Evolutionary conservation across 1,284 basidiomycete genomes (phyloP).

Genomic region (Trametes versicolor): DNA sequence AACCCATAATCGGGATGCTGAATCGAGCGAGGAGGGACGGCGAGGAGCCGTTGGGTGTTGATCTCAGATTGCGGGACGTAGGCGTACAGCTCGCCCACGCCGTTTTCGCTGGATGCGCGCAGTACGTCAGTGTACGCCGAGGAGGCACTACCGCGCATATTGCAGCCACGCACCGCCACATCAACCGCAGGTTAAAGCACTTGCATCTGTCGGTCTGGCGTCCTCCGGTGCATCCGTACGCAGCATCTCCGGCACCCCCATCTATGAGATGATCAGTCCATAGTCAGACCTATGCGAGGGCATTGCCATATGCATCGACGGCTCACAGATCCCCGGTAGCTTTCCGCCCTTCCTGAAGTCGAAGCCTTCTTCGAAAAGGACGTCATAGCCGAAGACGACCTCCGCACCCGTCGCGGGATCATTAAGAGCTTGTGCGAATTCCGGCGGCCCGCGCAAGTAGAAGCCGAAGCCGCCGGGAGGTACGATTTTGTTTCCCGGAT

Average conservation of each 20-base stretch:
- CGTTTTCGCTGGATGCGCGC: constrained; percentile 47
- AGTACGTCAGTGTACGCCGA: neutral
- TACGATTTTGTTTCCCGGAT: constrained; percentile 52
- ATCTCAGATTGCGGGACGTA: constrained; percentile 59
- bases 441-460: constrained; percentile 60
- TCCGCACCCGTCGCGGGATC: constrained; percentile 50
- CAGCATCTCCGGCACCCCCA: constrained; percentile 62
- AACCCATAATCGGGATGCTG: constrained; percentile 66
- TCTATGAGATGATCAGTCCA: constrained; percentile 44
- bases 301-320: neutral
- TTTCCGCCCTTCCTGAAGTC: constrained; percentile 73
- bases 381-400: constrained; percentile 63
- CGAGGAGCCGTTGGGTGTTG: constrained; percentile 54
- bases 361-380: constrained; percentile 66
- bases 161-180: constrained; percentile 64
- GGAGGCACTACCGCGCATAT: too few relatives aligned
- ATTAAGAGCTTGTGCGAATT: constrained; percentile 49
- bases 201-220: constrained; percentile 61
- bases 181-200: constrained; percentile 68
- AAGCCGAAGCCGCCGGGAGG: constrained; percentile 70
- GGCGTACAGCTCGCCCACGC: constrained; percentile 65
- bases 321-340: constrained; percentile 69
- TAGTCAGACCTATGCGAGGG: neutral
- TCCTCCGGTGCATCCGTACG: constrained; percentile 70
- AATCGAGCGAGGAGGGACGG: constrained; percentile 60